phyloP scores from a whole-genome alignment of 1,139 yeast species.

The Pichia sp. region DNA sequence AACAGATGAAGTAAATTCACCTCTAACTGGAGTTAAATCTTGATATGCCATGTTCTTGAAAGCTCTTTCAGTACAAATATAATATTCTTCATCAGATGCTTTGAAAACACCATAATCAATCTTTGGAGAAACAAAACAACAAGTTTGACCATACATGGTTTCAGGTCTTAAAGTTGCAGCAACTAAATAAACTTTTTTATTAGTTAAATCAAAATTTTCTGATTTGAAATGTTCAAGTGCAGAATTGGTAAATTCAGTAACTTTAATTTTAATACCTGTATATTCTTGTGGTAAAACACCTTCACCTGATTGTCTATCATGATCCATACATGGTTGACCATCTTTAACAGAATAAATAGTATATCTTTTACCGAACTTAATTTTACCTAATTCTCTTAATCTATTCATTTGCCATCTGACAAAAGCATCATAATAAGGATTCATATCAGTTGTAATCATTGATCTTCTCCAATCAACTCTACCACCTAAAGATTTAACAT shows the following conservation, averaged over 20 bases:
- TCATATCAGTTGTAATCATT: constrained; percentile 88
- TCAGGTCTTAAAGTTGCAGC: constrained; percentile 99
- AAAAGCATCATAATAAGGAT: constrained; percentile 92
- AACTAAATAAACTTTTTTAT: constrained; percentile 69
- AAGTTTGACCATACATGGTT: constrained; percentile 98
- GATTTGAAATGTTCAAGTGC: constrained; percentile 47
- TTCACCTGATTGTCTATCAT: constrained; percentile 95
- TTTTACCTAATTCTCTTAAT: constrained; percentile 78
- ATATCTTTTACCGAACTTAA: constrained; percentile 96
- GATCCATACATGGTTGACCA: constrained; percentile 99
- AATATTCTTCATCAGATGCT: constrained; percentile 72
- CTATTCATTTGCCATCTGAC: constrained; percentile 95
- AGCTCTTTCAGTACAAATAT: constrained; percentile 91
- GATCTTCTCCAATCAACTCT: constrained; percentile 99
- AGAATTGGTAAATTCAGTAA: constrained; percentile 49
- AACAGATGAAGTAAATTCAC: constrained; percentile 57
- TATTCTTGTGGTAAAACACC: constrained; percentile 97
- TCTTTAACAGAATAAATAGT: constrained; percentile 96
- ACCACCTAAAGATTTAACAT: constrained; percentile 80
- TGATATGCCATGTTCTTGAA: constrained; percentile 97
- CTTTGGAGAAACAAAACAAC: constrained; percentile 96
- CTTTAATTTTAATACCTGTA: constrained; percentile 80
- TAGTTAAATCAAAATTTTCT: constrained; percentile 38
- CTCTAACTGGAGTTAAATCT: constrained; percentile 85
- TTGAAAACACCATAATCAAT: constrained; percentile 87